These are phyloP conservation scores for Phytophthora fragariaefolia DNA, from an alignment of 352 stramenopile species.

Conservation along the genomic window DNA sequence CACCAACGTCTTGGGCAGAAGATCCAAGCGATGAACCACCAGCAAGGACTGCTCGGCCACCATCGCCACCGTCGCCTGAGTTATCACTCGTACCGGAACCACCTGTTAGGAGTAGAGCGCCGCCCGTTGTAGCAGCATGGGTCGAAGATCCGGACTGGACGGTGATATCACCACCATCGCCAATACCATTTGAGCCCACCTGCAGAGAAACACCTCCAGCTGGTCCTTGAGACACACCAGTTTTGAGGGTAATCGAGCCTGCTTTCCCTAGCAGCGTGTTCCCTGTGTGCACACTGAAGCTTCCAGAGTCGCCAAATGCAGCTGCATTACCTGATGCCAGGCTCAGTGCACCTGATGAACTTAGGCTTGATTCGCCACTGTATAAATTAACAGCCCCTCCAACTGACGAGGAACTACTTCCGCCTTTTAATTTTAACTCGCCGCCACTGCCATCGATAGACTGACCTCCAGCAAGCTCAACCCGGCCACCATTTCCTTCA, in stretches of 20 bases:
- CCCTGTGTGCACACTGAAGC: constrained; percentile 45
- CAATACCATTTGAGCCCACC: constrained; percentile 50
- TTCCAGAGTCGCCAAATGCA: constrained; percentile 53
- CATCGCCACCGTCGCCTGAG: constrained; percentile 75
- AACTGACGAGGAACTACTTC: constrained; percentile 48
- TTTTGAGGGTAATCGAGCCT: constrained; percentile 55
- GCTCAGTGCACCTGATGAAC: constrained; percentile 51
- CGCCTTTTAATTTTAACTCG: constrained; percentile 41
- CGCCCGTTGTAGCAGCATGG: constrained; percentile 57
- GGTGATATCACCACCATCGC: constrained; percentile 59
- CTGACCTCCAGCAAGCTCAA: constrained; percentile 44
- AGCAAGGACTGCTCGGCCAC: constrained; percentile 52
- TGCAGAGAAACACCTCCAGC: constrained; percentile 49
- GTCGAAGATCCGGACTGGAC: constrained; percentile 58
- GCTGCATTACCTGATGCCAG: constrained; percentile 46
- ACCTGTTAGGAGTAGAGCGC: constrained; percentile 50
- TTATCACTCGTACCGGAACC: constrained; percentile 71
- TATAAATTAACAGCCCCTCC: constrained; percentile 46
- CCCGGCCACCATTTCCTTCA: constrained; percentile 43
- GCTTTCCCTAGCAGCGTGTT: constrained; percentile 39
- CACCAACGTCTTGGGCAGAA: constrained; percentile 62
- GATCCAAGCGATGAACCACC: constrained; percentile 62
- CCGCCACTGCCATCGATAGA: constrained; percentile 50
- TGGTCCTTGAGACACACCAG: constrained; percentile 45
- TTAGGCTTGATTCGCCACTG: constrained; percentile 54